Percentiles rank a stretch among this genome's conserved stretches.
These are phyloP conservation scores for Naganishia randhawae DNA, from an alignment of 768 basidiomycete genomes.

Conservation along the genomic window DNA sequence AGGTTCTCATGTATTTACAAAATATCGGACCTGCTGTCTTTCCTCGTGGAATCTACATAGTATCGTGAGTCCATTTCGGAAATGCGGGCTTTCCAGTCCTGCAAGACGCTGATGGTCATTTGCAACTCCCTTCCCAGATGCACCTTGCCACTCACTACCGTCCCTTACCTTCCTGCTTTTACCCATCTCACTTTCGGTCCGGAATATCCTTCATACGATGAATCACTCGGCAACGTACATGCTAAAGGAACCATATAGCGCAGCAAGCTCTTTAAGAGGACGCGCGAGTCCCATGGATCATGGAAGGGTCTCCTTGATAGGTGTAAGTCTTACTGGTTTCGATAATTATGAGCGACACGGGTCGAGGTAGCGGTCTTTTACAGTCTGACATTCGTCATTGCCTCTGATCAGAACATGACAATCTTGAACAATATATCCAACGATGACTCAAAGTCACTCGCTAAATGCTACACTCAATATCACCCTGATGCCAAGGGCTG, in stretches of 20 bases:
- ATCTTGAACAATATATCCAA: conserved; percentile 32
- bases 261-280: not conserved
- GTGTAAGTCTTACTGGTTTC: conserved; percentile 37
- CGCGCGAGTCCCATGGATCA: conserved; percentile 37
- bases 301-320: conserved; percentile 46
- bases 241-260: conserved; percentile 32
- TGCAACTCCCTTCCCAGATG: conserved; percentile 28
- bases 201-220: conserved; percentile 38
- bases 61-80: conserved; percentile 26
- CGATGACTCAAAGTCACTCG: conserved; percentile 28
- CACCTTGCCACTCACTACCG: conserved; percentile 44
- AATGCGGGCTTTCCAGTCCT: not conserved
- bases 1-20: not conserved
- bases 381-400: not conserved
- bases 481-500: conserved; percentile 44
- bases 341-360: no score
- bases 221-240: conserved; percentile 42
- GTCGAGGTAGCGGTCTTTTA: not conserved
- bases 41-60: not conserved
- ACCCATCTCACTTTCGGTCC: conserved; percentile 42
- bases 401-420: conserved; percentile 40
- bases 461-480: conserved; percentile 37
- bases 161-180: conserved; percentile 44
- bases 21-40: not conserved
- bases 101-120: not conserved